Base-by-base conservation (phyloP, 768 basidiomycete genomes). In the Termitomyces sp. region DNA sequence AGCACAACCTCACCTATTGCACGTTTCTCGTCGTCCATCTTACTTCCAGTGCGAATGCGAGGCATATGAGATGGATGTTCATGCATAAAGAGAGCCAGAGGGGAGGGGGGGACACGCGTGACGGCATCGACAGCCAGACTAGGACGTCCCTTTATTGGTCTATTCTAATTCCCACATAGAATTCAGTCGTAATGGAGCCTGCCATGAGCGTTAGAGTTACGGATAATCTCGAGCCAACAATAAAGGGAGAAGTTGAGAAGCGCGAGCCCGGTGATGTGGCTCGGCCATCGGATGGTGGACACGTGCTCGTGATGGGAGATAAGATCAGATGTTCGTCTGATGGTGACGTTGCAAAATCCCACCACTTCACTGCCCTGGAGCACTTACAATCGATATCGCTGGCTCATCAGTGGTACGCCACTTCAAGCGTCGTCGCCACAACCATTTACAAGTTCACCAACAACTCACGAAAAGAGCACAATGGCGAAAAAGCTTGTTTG, bases 141-240 rank as follows among this genome's bases (percentile, higher is more conserved):
- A n/a, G 54, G 54, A 42, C 7, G 54, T 55, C 54, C 54, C 54
- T 55, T 55, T 55, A 55, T 55, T 42, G 16, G 3, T 24, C 54
- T n/a, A 11, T 55, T 55, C 28, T 40, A 42, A 42, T 55, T 55
- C 54, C 54, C 54, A 55, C 54, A 55, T 55, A 24, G 54, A 55
- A 32, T 55, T 12, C 11, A 28, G 2, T 12, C 12, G 24, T 46
- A 45, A 45, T 45, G 44, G 44, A 50, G 28, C 49, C 32, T 22
- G 36, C 38, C 54, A 55, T 42, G 39, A 55, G 39, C 28, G n/a
- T 32, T 40, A 55, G 7, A 32, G 24, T 32, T 55, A 55, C 54
- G 38, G 52, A 53, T 54, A 39, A 54, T 53, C 36, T 38, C 52
- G 38, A 54, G n/a, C 20, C 35, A 33, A 52, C 54, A 55, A 55